phyloP scores from a whole-genome alignment of 176 grass and related monocot species.

The Tillandsia fasciculata region DNA sequence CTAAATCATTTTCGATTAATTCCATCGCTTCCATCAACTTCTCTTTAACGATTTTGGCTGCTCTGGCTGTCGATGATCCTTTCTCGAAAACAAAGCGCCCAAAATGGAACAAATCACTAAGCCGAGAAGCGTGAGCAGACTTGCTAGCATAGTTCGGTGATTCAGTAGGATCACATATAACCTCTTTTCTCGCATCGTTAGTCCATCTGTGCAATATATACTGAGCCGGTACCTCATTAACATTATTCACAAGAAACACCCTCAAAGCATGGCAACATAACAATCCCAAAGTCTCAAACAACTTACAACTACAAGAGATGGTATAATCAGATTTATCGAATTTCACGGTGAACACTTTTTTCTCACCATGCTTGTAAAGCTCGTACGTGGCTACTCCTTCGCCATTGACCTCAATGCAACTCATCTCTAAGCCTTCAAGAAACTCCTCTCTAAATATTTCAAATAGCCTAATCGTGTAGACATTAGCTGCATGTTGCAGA shows the following conservation, averaged over 20 bases:
- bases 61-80: no score
- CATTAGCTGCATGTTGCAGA: conserved; percentile 55
- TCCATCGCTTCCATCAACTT: no score
- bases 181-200: no score
- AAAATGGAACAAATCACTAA: no score
- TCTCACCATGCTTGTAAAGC: conserved; percentile 31
- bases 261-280: conserved; percentile 74
- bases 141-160: no score
- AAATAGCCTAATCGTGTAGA: conserved; percentile 53
- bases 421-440: conserved; percentile 63
- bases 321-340: conserved; percentile 51
- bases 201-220: no score
- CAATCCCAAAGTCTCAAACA: conserved; percentile 64
- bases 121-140: no score
- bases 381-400: no score
- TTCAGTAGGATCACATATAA: no score
- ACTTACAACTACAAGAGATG: conserved; percentile 70
- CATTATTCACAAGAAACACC: conserved; percentile 59
- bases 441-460: conserved; percentile 54
- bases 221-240: conserved; percentile 43
- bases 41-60: no score
- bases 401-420: conserved; percentile 29
- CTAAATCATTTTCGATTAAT: no score
- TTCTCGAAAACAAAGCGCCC: no score
- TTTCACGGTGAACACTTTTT: conserved; percentile 55